Base-by-base conservation (phyloP, 2,329 filamentous ascomycete genomes). In the Rasamsonia emersonii region DNA sequence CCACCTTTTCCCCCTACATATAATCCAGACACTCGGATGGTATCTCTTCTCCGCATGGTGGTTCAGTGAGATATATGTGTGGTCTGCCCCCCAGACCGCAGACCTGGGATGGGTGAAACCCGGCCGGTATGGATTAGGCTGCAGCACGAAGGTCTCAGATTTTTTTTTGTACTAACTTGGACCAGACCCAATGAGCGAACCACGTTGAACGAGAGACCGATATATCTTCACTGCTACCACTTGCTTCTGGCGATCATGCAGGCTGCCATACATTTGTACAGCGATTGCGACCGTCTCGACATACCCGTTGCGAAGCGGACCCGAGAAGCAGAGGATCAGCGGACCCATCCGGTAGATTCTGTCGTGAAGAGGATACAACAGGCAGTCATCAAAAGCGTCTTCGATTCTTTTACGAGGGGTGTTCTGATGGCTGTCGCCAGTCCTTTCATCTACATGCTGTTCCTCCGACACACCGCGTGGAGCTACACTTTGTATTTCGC, bases 41-140 rank as follows among this genome's bases (percentile, higher is more conserved):
- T 95, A 95, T 58, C 50, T 71, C 20, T 65, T 84, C 33, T 93
- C 86, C 3, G 84, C 81, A 33, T 81, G 75, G 62, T 64, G 86
- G 43, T 95, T 89, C 56, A 79, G 77, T 49, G 79, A 88, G 50
- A 68, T 89, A 21, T 94, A 86, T 52, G 74, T 93, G 14, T 86
- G 78, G 72, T 81, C 80, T 3, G 67, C 73, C 31, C 64, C 77
- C 14, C 62, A 65, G 11, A 60, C 61, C 23, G 70, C 73, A 32
- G 77, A 79, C 39, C 67, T 95, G 33, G 71, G 73, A 41, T 83
- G 82, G 73, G 77, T 93, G 43, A 82, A 80, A 33, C 71, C 76
- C 44, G 74, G 71, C 39, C 76, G 74, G 56, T 77, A 67, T 39
- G 78, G 71, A 11, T 13, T 24, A 11, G 19, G 11, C 24, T 17